Conservation (phyloP, 306 rosid species). For the Ziziphus jujuba region DNA sequence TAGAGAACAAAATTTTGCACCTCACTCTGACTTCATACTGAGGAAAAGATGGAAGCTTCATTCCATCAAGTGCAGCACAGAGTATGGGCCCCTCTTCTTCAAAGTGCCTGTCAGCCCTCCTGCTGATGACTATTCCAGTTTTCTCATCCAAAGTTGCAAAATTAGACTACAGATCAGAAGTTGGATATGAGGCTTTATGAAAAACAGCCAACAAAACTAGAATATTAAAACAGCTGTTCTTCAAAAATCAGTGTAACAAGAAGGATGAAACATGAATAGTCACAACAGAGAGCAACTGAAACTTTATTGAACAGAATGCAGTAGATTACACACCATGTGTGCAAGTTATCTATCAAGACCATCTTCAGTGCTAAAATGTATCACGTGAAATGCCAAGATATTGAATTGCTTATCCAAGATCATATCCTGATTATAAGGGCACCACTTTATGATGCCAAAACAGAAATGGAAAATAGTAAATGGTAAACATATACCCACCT, state of each 20-base stretch:
- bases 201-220: constrained; percentile 9
- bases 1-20: constrained; percentile 44
- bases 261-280: not conserved
- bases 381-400: not conserved
- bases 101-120: constrained; percentile 97
- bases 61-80: constrained; percentile 83
- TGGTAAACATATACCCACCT: constrained; percentile 40
- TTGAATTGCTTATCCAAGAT: constrained; percentile 4
- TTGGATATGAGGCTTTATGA: constrained; percentile 16
- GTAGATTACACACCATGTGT: not conserved
- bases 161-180: constrained; percentile 61
- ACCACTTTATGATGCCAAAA: not conserved
- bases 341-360: not conserved
- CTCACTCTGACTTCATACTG: constrained; percentile 95
- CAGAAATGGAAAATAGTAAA: not conserved
- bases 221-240: not conserved
- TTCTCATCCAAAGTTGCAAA: constrained; percentile 91
- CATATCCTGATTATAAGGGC: not conserved
- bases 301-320: not conserved
- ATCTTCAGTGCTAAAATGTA: not conserved
- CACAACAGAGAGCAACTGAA: not conserved
- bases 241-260: not conserved
- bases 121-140: constrained; percentile 71
- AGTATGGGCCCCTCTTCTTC: constrained; percentile 95
- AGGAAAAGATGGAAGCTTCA: constrained; percentile 91